Evolutionary conservation across 768 basidiomycete genomes (phyloP).

Genomic region (Suillus clintonianus): DNA sequence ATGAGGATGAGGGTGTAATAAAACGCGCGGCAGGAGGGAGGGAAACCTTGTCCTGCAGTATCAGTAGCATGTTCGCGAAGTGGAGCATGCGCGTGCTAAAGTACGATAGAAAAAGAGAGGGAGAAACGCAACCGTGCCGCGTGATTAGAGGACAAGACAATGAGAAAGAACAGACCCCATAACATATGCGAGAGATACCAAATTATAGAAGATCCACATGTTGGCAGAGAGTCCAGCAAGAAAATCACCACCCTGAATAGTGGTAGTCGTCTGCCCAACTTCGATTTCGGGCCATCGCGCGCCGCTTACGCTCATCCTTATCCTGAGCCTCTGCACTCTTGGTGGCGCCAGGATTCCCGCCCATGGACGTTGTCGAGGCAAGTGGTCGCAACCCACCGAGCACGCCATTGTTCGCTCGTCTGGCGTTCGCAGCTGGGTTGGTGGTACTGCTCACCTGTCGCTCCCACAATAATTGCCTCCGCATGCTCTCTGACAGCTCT

Average conservation of each 20-base stretch:
- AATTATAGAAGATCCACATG: conserved; percentile 20
- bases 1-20: background rate
- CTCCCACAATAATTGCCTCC: conserved; percentile 82
- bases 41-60: background rate
- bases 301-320: conserved; percentile 42
- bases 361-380: conserved; percentile 26
- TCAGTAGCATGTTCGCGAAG: background rate
- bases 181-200: conserved; percentile 20
- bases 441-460: conserved; percentile 60
- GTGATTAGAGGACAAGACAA: conserved; percentile 7
- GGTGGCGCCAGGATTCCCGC: conserved; percentile 11
- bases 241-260: conserved; percentile 57
- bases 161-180: conserved; percentile 18
- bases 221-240: conserved; percentile 3
- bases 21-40: background rate
- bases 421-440: conserved; percentile 42
- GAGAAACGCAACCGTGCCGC: conserved; percentile 12
- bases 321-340: conserved; percentile 31
- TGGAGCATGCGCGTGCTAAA: conserved; percentile 7
- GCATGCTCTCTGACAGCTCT: conserved; percentile 82
- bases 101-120: conserved; percentile 24
- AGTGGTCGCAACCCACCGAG: conserved; percentile 35
- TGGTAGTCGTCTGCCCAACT: conserved; percentile 75
- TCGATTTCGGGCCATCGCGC: conserved; percentile 57
- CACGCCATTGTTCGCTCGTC: conserved; percentile 29